Percentiles rank a stretch among this genome's conserved stretches.
Conservation (phyloP, 192 early-diverging fungal species). For the Kickxella alabastrina region DNA sequence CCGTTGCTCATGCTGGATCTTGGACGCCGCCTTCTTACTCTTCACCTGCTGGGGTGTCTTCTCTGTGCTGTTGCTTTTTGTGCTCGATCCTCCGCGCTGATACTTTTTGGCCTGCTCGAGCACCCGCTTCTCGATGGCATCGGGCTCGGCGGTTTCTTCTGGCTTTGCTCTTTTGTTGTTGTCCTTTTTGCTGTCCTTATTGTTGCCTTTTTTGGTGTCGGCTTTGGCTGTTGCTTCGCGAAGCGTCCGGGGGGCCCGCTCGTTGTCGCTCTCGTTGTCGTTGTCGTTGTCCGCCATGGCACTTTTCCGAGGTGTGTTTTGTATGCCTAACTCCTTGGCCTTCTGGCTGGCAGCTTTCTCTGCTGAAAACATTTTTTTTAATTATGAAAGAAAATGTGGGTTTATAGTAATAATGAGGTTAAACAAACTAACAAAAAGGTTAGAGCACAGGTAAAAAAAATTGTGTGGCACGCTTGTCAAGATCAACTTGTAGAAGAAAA, state of each 20-base stretch:
- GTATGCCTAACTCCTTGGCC: neutral
- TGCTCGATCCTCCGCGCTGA: slow-evolving; percentile 13
- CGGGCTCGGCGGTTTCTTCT: too few species aligned
- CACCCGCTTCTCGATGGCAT: slow-evolving; percentile 9
- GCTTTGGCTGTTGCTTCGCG: slow-evolving; percentile 16
- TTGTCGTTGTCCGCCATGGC: neutral
- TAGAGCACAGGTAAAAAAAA: neutral
- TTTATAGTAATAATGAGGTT: neutral
- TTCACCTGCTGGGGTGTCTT: neutral
- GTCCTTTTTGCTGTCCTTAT: slow-evolving; percentile 3
- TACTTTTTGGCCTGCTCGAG: slow-evolving; percentile 29
- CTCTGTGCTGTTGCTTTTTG: neutral
- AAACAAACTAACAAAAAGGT: neutral
- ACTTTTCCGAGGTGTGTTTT: neutral
- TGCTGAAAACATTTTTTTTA: slow-evolving; percentile 5
- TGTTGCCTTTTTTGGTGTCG: slow-evolving; percentile 4
- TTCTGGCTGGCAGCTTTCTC: neutral
- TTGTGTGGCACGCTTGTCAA: too few species aligned
- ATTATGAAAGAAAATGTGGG: too few species aligned
- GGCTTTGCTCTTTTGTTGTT: too few species aligned
- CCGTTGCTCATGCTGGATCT: slow-evolving; percentile 59
- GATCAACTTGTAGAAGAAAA: too few species aligned
- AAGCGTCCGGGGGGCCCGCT: slow-evolving; percentile 13
- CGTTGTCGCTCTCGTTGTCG: slow-evolving; percentile 4
- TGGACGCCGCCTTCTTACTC: slow-evolving; percentile 14